These are phyloP conservation scores for Paraphoma chrysanthemicola DNA, from an alignment of 2,329 filamentous ascomycete genomes.

Conservation along the genomic window DNA sequence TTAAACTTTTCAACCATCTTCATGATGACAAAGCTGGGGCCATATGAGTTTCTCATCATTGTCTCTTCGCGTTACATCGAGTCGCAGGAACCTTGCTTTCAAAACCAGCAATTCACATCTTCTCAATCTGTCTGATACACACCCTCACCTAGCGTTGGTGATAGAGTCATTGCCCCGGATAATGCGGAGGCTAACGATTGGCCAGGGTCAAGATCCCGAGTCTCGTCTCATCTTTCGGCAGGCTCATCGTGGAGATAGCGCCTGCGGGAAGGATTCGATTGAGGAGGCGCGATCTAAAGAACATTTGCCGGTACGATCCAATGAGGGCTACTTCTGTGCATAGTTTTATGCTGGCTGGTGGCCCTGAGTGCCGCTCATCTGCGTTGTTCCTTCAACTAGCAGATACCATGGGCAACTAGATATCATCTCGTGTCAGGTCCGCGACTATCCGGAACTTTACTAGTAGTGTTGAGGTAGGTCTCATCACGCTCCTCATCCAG, in stretches of 20 bases:
- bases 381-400: too few species aligned
- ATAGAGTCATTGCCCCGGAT: not conserved
- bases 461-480: too few species aligned
- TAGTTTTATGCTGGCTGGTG: not conserved
- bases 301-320: not conserved
- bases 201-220: not conserved
- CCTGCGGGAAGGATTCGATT: not conserved
- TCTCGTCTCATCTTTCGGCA: not conserved
- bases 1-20: not conserved
- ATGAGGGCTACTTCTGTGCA: not conserved
- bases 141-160: not conserved
- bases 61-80: slow-evolving; percentile 3
- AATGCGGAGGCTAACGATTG: slow-evolving; percentile 9
- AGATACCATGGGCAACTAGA: too few species aligned
- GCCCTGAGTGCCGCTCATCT: not conserved
- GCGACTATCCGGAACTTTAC: too few species aligned
- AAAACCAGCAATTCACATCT: slow-evolving; percentile 32
- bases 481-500: too few species aligned
- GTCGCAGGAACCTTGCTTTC: slow-evolving; percentile 32
- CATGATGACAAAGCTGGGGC: slow-evolving; percentile 46
- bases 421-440: too few species aligned
- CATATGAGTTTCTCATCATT: slow-evolving; percentile 35
- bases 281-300: not conserved
- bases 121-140: slow-evolving; percentile 30
- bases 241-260: not conserved